Conservation (phyloP, 805 yeast genomes). For the Hanseniaspora mollemarum region DNA sequence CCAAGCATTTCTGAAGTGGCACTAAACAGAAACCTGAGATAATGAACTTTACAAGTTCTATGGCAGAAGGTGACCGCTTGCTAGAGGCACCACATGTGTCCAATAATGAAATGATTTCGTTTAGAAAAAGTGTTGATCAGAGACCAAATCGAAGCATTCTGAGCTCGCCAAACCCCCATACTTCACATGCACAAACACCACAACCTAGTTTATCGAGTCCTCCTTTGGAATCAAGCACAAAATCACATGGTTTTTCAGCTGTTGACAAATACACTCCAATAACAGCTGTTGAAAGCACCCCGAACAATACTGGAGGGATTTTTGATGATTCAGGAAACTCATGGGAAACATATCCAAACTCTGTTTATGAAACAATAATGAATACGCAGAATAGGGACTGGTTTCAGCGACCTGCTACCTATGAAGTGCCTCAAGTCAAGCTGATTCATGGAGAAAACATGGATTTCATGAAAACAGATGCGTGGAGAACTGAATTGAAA, state of each 20-base stretch:
- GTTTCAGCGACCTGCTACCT: slow-evolving; percentile 56
- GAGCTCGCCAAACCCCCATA: slow-evolving; percentile 1
- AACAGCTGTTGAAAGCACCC: background rate
- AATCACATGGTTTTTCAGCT: background rate
- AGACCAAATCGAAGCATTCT: slow-evolving; percentile 11
- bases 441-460: slow-evolving; percentile 39
- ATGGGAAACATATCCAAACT: slow-evolving; percentile 32
- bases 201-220: background rate
- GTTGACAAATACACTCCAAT: slow-evolving; percentile 10
- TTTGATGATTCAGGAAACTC: slow-evolving; percentile 17
- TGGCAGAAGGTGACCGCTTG: background rate
- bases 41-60: background rate
- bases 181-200: background rate
- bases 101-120: slow-evolving; percentile 11
- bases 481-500: slow-evolving; percentile 33
- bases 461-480: slow-evolving; percentile 25
- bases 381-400: slow-evolving; percentile 30
- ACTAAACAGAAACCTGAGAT: too few relatives aligned
- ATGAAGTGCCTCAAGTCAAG: slow-evolving; percentile 75
- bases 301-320: slow-evolving; percentile 23
- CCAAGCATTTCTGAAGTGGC: too few relatives aligned
- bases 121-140: slow-evolving; percentile 10
- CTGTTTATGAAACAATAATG: slow-evolving; percentile 61
- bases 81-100: slow-evolving; percentile 1
- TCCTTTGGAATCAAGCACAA: background rate